Base-by-base conservation (phyloP, 1,284 basidiomycete species). In the Vanrija sp. region DNA sequence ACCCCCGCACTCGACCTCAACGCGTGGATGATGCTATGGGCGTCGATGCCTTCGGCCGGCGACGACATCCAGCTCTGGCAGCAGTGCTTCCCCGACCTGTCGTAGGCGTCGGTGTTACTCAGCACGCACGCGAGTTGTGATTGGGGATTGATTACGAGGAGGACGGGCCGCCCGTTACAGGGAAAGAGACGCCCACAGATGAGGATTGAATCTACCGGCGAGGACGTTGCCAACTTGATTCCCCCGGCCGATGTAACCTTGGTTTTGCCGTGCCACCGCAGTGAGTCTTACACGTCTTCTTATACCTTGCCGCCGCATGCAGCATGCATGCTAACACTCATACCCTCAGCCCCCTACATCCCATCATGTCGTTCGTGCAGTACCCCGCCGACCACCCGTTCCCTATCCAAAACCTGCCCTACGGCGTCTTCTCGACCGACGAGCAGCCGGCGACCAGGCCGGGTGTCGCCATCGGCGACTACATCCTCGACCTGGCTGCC, bases 1-100 rank as follows among this genome's bases (percentile, higher is more conserved):
- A 47, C 38, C 21, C 40, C 42, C 42, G 34, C 34, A 34, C 23
- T 54, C 18, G 59, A 61, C 21, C 40, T 54, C 44, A 54, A 61
- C 18, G 55, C 50, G 50, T 61, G 59, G 59, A 61, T 61, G 55
- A 29, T 57, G 21, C 46, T 61, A 5, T 61, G 59, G 59, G 59
- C 55, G 1, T 49, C 46, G n/a, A 61, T 61, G 59, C 59, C 59
- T 4, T 52, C 55, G 1, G 59, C 59, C 7, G 59, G 59, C 2
- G 59, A 57, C 40, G 59, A 61, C 46, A 52, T 61, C 38, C 46
- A 45, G 6, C 52, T 61, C 28, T 61, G 59, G 59, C 55, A 57
- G 47, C 59, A 61, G 59, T 60, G 58, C 39, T 56, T 60, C 49
- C 58, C 52, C 5, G 40, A 54, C 29, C 15, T 51, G 9, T 19